A percentile compares a stretch with the other conserved stretches of the same genome.
Evolutionary conservation across 306 rosid species (phyloP).

Genomic region (Malus orientalis): DNA sequence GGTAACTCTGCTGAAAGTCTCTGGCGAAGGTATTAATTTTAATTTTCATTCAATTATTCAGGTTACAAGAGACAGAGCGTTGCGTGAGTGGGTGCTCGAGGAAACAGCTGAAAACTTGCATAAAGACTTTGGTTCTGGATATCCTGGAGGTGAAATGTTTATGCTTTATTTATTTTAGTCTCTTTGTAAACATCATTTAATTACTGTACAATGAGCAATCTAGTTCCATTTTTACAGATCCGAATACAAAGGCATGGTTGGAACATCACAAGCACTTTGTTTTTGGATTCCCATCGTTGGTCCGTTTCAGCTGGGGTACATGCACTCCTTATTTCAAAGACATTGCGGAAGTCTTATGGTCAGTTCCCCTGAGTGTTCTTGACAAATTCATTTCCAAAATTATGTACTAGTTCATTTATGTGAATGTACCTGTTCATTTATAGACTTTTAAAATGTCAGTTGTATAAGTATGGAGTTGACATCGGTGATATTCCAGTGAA

Average conservation of each 20-base stretch:
- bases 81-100: conserved; percentile 76
- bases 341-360: conserved; percentile 72
- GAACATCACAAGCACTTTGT: conserved; percentile 62
- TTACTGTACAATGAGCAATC: conserved; percentile 1
- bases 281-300: conserved; percentile 90
- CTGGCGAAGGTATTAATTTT: background rate
- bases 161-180: background rate
- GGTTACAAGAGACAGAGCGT: conserved; percentile 86
- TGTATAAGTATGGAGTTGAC: background rate
- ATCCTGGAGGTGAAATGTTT: conserved; percentile 71
- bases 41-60: conserved; percentile 18
- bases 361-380: conserved; percentile 20
- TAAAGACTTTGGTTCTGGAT: conserved; percentile 85
- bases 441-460: background rate
- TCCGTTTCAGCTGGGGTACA: conserved; percentile 96
- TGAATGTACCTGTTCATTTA: background rate
- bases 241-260: conserved; percentile 79
- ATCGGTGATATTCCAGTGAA: background rate
- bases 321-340: conserved; percentile 71
- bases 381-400: background rate
- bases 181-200: conserved; percentile 1
- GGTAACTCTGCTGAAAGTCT: background rate
- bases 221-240: conserved; percentile 48
- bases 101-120: conserved; percentile 77
- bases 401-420: background rate